Evolutionary conservation across 2,329 filamentous ascomycete genomes (phyloP), one percentile per base, ranked within the genome.

Genomic region (Xylaria sp.): DNA sequence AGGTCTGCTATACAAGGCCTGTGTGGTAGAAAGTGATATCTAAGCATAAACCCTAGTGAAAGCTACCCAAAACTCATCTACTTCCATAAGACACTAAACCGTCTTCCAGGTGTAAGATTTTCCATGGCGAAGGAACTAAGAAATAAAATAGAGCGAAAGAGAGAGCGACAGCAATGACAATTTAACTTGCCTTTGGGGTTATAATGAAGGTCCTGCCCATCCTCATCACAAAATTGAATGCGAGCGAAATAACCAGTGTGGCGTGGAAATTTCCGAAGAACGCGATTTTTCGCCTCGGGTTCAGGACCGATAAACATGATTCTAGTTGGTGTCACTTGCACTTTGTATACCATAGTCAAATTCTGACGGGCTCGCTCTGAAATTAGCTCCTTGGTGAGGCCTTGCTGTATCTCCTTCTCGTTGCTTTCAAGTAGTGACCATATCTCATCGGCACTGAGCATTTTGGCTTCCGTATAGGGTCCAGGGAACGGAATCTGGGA

Each of bases 151-250:
- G 12, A 13, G 23, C 13, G 37, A 25, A 25, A 54, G n/a, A 9
- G 4, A 54, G 3, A 13, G 21, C n/a, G n/a, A 13, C 16, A 21
- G 9, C 18, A 9, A 27, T 21, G 12, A 54, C 16, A 23, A 4
- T 21, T 27, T 1, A 16, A 13, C 42, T 60, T 27, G 65, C 70
- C 65, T 5, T 78, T 82, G 1, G 85, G 77, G 66, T 89, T 90
- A 76, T 88, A 90, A 21, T 81, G 83, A 0, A 96, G 76, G 21
- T 87, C 85, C 27, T 89, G 83, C 0, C 91, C 91, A 74, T 92
- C 87, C 76, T 97, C 93, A 55, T 96, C 93, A 35, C 85, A 85
- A 73, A 96, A 94, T 6, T 88, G 85, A 0, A 94, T 91, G 0
- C 93, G 86, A 0, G 93, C 75, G 72, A 94, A 94, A 72, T 86